Evolutionary conservation across 805 yeast species (phyloP).

Genomic region (Danielozyma ontarioensis): DNA sequence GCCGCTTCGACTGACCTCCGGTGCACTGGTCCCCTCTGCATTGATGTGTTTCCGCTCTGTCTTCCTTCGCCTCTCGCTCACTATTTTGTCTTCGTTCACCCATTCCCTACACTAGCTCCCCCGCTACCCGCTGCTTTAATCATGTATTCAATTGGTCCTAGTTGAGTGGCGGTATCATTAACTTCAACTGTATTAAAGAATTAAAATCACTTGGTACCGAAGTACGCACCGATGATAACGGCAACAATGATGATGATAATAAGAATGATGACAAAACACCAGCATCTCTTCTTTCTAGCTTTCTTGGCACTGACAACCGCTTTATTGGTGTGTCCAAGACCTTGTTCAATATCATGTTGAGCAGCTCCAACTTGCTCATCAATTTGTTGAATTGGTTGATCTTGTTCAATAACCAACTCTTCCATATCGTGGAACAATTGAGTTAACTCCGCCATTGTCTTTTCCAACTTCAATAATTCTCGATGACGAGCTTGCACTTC

Average conservation of each 20-base stretch:
- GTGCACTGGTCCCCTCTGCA: too few species aligned
- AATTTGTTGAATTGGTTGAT: slow-evolving; percentile 75
- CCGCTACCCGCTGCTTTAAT: too few species aligned
- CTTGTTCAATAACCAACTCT: slow-evolving; percentile 92
- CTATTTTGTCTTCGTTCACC: too few species aligned
- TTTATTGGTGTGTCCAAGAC: slow-evolving; percentile 87
- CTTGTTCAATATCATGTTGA: slow-evolving; percentile 87
- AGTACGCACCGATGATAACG: slow-evolving; percentile 62
- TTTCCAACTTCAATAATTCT: slow-evolving; percentile 90
- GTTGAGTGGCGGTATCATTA: too few species aligned
- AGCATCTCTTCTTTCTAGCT: slow-evolving; percentile 87
- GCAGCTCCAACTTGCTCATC: slow-evolving; percentile 79
- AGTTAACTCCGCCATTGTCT: slow-evolving; percentile 91
- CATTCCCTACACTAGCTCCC: too few species aligned
- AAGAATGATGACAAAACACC: slow-evolving; percentile 66
- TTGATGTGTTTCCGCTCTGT: too few species aligned
- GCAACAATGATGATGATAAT: slow-evolving; percentile 60
- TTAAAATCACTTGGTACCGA: slow-evolving; percentile 21
- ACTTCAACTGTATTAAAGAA: too few species aligned
- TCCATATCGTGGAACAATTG: slow-evolving; percentile 96
- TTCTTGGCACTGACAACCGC: slow-evolving; percentile 85
- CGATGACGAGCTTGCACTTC: slow-evolving; percentile 96
- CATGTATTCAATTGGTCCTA: too few species aligned
- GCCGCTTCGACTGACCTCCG: too few species aligned
- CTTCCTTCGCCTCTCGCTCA: too few species aligned